A percentile compares a stretch with the other conserved stretches of the same genome.
These are phyloP conservation scores for Poa pratensis DNA, from an alignment of 176 grass and related monocot genomes.

Conservation along the genomic window DNA sequence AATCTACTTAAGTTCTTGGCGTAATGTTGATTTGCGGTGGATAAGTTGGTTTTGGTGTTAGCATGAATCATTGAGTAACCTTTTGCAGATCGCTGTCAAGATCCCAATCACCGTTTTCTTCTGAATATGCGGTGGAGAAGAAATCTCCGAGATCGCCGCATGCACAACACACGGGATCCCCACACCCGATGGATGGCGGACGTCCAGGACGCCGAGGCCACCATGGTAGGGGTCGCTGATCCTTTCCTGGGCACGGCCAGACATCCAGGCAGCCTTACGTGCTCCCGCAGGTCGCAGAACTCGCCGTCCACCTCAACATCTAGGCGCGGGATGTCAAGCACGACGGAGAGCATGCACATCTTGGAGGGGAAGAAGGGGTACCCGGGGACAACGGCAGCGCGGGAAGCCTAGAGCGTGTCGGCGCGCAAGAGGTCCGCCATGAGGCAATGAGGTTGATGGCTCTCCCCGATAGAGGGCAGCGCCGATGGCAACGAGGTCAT, in stretches of 20 bases:
- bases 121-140: too few relatives aligned
- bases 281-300: conserved; percentile 48
- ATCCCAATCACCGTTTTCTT: too few relatives aligned
- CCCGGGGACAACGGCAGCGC: conserved; percentile 34
- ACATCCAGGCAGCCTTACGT: conserved; percentile 58
- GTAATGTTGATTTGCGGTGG: neutral
- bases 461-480: neutral
- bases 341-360: conserved; percentile 55
- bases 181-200: too few relatives aligned
- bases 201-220: too few relatives aligned
- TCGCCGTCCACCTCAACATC: conserved; percentile 36
- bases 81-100: too few relatives aligned
- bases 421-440: conserved; percentile 51
- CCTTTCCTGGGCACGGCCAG: conserved; percentile 47
- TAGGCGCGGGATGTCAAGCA: conserved; percentile 48
- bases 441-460: conserved; percentile 39
- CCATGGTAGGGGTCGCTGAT: conserved; percentile 40
- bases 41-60: too few relatives aligned
- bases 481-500: too few relatives aligned
- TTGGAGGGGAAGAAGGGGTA: conserved; percentile 62
- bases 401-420: conserved; percentile 38
- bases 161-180: too few relatives aligned
- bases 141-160: too few relatives aligned
- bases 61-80: too few relatives aligned
- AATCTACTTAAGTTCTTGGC: neutral